These are phyloP conservation scores for Dendrobium officinale DNA, from an alignment of 106 monocot species.

Conservation along the genomic window DNA sequence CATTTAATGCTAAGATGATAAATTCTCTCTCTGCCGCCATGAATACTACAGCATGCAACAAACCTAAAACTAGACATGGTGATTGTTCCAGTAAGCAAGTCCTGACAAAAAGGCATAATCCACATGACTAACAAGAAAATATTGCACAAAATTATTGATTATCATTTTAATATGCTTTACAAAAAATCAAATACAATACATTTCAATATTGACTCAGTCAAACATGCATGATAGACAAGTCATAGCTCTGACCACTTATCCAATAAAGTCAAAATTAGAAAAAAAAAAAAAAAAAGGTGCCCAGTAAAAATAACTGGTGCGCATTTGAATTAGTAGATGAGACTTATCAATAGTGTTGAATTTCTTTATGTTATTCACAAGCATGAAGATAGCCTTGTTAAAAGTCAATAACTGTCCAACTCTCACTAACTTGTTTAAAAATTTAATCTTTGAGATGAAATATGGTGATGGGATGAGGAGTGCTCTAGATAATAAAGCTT, in stretches of 20 bases:
- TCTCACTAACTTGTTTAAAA: not conserved
- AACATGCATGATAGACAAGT: not conserved
- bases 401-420: not conserved
- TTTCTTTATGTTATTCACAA: not conserved
- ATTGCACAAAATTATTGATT: not conserved
- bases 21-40: too few species aligned
- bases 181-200: not conserved
- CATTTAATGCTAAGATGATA: too few species aligned
- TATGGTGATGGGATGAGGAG: not conserved
- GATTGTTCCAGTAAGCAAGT: not conserved
- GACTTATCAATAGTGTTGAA: not conserved
- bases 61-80: not conserved
- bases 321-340: not conserved
- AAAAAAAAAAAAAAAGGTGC: not conserved
- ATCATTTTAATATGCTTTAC: not conserved
- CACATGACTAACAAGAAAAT: not conserved
- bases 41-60: too few species aligned
- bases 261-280: not conserved
- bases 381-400: not conserved
- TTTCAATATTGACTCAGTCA: not conserved
- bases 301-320: not conserved
- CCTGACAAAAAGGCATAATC: not conserved
- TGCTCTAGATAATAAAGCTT: not conserved
- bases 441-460: not conserved
- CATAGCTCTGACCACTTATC: not conserved